A percentile compares a stretch with the other conserved stretches of the same genome.
phyloP scores from a whole-genome alignment of 768 basidiomycete species.

The Calvatia gigantea region DNA sequence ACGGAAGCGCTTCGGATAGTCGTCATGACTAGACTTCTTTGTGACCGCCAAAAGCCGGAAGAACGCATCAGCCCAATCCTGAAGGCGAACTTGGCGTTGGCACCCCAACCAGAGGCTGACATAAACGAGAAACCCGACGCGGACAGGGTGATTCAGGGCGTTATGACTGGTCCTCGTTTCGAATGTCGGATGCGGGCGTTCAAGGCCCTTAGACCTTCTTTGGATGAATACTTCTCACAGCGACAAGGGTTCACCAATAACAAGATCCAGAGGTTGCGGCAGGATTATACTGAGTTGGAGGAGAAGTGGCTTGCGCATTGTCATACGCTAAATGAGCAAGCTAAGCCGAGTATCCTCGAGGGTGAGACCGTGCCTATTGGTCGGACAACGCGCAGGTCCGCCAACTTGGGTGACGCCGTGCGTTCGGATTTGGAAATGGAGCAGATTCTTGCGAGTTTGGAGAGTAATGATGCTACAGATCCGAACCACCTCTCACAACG shows the following conservation, averaged over 20 bases:
- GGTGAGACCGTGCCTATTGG: constrained; percentile 39
- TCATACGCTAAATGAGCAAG: constrained; percentile 58
- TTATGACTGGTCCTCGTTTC: constrained; percentile 33
- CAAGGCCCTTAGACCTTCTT: constrained; percentile 38
- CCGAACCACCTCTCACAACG: constrained; percentile 81
- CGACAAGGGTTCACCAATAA: constrained; percentile 46
- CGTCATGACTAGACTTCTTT: constrained; percentile 56
- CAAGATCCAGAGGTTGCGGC: constrained; percentile 55
- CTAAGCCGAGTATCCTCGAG: constrained; percentile 32
- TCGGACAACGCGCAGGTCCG: constrained; percentile 71
- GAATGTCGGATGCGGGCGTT: constrained; percentile 34
- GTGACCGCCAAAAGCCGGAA: constrained; percentile 56
- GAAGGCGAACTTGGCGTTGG: constrained; percentile 50
- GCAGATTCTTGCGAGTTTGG: constrained; percentile 92
- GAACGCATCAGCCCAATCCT: constrained; percentile 65
- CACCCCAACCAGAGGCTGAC: constrained; percentile 27
- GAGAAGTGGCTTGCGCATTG: constrained; percentile 75
- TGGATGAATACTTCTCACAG: constrained; percentile 52
- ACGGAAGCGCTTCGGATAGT: constrained; percentile 62
- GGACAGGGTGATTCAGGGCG: constrained; percentile 45
- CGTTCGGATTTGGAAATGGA: constrained; percentile 97
- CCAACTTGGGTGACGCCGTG: constrained; percentile 83
- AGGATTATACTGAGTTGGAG: constrained; percentile 68
- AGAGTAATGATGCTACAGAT: constrained; percentile 91
- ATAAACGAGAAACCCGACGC: constrained; percentile 28